Conservation (phyloP, 2,329 filamentous ascomycete genomes). For the Didymella lethalis region DNA sequence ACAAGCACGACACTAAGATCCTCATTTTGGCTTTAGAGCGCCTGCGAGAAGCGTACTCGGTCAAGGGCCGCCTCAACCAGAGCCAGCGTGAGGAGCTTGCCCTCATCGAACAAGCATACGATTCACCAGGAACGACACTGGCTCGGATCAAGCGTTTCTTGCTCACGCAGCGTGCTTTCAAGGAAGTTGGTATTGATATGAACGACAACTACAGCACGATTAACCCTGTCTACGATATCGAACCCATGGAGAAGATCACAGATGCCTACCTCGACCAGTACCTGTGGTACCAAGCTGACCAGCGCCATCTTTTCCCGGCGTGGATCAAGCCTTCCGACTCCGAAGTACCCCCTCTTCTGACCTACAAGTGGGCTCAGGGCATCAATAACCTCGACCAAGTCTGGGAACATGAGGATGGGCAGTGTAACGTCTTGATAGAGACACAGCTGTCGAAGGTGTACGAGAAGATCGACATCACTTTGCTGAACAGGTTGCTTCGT, state of each 20-base stretch:
- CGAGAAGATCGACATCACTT: slow-evolving; percentile 96
- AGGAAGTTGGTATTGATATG: slow-evolving; percentile 99
- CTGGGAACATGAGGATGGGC: slow-evolving; percentile 91
- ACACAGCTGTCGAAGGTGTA: slow-evolving; percentile 99
- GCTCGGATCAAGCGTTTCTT: slow-evolving; percentile 98
- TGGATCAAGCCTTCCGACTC: slow-evolving; percentile 99
- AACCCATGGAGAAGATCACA: slow-evolving; percentile 99
- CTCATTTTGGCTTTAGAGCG: slow-evolving; percentile 93
- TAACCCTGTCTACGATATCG: slow-evolving; percentile 98
- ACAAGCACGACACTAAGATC: slow-evolving; percentile 99
- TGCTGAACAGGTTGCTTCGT: slow-evolving; percentile 89
- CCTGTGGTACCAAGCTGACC: slow-evolving; percentile 98
- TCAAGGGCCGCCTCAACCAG: slow-evolving; percentile 95
- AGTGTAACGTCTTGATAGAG: slow-evolving; percentile 99
- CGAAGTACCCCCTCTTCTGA: slow-evolving; percentile 90
- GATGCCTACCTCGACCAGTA: slow-evolving; percentile 99
- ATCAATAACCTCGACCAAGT: slow-evolving; percentile 98
- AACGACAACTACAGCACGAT: slow-evolving; percentile 99
- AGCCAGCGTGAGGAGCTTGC: slow-evolving; percentile 97
- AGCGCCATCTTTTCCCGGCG: slow-evolving; percentile 93
- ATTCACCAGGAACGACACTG: slow-evolving; percentile 93
- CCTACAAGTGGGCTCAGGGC: slow-evolving; percentile 99
- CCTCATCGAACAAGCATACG: slow-evolving; percentile 96
- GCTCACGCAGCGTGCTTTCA: slow-evolving; percentile 96
- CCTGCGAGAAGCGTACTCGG: slow-evolving; percentile 93